Evolutionary conservation across 495 filamentous ascomycete species (phyloP), one percentile per base, ranked within the genome.

Genomic region (Geoglossum glabrum): DNA sequence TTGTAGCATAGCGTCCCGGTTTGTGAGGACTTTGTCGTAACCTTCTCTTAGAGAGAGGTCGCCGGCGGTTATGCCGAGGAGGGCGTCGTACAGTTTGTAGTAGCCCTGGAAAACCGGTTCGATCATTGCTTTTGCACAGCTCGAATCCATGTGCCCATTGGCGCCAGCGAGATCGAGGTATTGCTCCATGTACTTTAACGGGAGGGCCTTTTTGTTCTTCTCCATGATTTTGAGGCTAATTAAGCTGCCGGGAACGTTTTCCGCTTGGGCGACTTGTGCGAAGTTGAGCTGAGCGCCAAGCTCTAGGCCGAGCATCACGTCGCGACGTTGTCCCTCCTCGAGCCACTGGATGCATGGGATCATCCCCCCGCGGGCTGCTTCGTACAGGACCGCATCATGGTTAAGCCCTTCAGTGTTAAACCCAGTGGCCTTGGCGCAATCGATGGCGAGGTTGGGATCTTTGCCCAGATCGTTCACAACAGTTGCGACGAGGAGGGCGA

Each of bases 211-310:
- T 6, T 59, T 26, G 13, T 60, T 57, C 3, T 57, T 61, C 27
- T 60, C 60, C 62, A 72, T 64, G 15, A 43, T 61, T 8, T 49
- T 49, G 19, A 72, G 54, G 49, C 61, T 60, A 7, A 61, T 58
- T 34, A 72, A 46, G 23, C 54, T 64, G 26, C 59, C 68, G 0
- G 70, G 70, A 1, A 57, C 61, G 54, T 69, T 72, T 57, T 72
- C 70, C 1, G 69, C 70, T 54, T 72, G 70, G 3, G 65, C 70
- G 17, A 72, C 57, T 45, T 72, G 70, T 5, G 65, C 69, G 56
- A 72, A 67, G 54, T 72, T 72, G 60, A 79, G 70, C 0, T 68
- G 70, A 0, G 72, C 73, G 30, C 74, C 75, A 8, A 76, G 64
- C 57, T 70, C 63, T 43, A 72, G 67, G 38, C 68, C 67, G n/a